A percentile compares a stretch with the other conserved stretches of the same genome.
Evolutionary conservation across 305 asterid genomes (phyloP).

Genomic region (Fraxinus ornus): DNA sequence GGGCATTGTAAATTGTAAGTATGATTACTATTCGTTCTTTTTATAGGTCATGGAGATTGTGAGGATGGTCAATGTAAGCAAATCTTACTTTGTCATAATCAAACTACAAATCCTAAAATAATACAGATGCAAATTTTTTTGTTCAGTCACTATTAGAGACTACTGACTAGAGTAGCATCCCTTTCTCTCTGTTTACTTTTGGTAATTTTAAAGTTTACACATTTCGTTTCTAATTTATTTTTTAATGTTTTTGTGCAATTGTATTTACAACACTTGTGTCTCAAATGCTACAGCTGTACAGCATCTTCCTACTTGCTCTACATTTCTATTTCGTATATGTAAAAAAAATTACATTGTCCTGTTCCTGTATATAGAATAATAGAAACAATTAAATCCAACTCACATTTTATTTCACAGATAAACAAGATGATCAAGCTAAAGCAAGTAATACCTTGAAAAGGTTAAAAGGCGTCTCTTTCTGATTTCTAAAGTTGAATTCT

Average conservation of each 20-base stretch:
- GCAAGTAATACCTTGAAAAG: slow-evolving; percentile 49
- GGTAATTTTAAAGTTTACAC: not conserved
- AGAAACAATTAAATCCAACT: not conserved
- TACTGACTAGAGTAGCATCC: not conserved
- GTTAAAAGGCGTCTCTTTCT: slow-evolving; percentile 73
- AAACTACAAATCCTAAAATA: not conserved
- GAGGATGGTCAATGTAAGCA: not conserved
- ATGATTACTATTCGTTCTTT: too few species aligned
- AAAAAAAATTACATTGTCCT: not conserved
- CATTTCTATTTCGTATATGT: not conserved
- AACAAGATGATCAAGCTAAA: not conserved
- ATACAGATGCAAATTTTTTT: not conserved
- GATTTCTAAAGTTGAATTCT: slow-evolving; percentile 59
- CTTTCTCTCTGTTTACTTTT: not conserved
- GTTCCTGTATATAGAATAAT: not conserved
- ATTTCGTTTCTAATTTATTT: not conserved
- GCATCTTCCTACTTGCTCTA: not conserved
- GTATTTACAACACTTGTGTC: not conserved
- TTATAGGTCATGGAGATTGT: not conserved
- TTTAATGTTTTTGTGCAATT: not conserved
- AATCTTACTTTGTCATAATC: not conserved
- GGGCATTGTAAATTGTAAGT: too few species aligned
- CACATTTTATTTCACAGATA: not conserved
- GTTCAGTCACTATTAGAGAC: not conserved
- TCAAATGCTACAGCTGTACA: not conserved